Evolutionary conservation across 139 green algal genomes (phyloP), one percentile per base, ranked within the genome.

Genomic region (Tetradesmus lagerheimii): DNA sequence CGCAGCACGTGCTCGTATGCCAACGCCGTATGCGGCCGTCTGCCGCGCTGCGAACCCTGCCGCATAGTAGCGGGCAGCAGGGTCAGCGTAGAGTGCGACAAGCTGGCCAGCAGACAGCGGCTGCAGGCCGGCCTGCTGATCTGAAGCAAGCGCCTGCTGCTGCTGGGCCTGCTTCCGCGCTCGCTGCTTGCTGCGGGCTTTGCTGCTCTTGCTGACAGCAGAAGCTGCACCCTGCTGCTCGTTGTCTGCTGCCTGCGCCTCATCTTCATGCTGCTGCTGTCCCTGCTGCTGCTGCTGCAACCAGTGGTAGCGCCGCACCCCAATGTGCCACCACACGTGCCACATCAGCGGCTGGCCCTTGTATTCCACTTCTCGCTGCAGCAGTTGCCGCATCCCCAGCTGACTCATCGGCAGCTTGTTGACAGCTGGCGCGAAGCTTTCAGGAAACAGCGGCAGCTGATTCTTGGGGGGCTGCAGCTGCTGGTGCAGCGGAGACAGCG

Each of bases 11-110:
- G 29, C 15, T 0, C 41, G 77, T 16, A 83, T 34, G 35, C 39
- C 35, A 5, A 20, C n/a, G 34, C 77, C 77, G 9, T 34, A 83
- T 4, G 77, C 35, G 4, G 35, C 77, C 23, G 37, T 53, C 43
- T 86, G 80, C 12, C 80, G 45, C 11, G 45, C 45, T 45, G 80
- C 80, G 34, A 75, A 86, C n/a, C 80, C 80, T 45, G 45, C 80
- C 35, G 80, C 80, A 34, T 74, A 86, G 57, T 31, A 71, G 57
- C 57, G 57, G 57, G 57, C 57, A 71, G 57, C 57, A 14, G 57
- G 57, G 57, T 71, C 57, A n/a, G 57, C 57, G 25, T 71, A 71
- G 20, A 71, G 57, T 6, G 57, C 20, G 20, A 23, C 57, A 20
- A 71, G 57, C 57, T 71, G 57, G 57, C 57, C 57, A 71, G 57